Evolutionary conservation across 768 basidiomycete species (phyloP), one percentile per base, ranked within the genome.

Genomic region (Rhodosporidiobolus odoratus): DNA sequence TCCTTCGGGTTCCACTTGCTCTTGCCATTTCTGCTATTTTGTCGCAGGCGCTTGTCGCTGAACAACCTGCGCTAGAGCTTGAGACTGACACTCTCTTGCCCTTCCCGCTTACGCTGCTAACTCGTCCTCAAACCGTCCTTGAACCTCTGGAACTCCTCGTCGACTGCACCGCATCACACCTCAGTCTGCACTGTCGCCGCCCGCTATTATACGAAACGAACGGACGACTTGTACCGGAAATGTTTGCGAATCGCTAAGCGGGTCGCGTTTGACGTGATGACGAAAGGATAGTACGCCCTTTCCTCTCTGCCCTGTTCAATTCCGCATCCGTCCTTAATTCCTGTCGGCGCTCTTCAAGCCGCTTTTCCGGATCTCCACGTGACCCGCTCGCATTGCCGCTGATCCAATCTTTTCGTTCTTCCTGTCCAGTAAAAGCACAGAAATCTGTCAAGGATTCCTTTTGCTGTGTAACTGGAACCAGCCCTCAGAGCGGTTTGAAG

Each of bases 401-500:
- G n/a, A n/a, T n/a, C n/a, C 9, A 27, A 27, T 30, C 56, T 10
- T 25, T 25, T 23, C 10, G 17, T 1, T 57, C 4, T 30, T 27
- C 15, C 38, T 34, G 27, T 17, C 23, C 56, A 57, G 56, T 83
- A 95, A 95, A 80, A 89, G 88, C n/a, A 86, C 92, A 53, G 92
- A 93, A 75, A 77, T 78, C 38, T 76, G 74, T 27, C 77, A 99
- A 78, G 95, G 92, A 0, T 99, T 96, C 79, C 82, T 97, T 27
- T 82, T 99, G 15, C 86, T 97, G 62, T 84, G 89, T 3, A 80
- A 92, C 21, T 98, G 91, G 89, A 92, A 93, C 10, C 88, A 91
- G 30, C 93, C 94, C 7, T 92, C 93, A 30, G 93, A 98, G 79
- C 86, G 93, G 13, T 99, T 92, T 77, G 95, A 99, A 78, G 92